Evolutionary conservation across 495 filamentous ascomycete genomes (phyloP).

Genomic region (Lophiotrema nucula): DNA sequence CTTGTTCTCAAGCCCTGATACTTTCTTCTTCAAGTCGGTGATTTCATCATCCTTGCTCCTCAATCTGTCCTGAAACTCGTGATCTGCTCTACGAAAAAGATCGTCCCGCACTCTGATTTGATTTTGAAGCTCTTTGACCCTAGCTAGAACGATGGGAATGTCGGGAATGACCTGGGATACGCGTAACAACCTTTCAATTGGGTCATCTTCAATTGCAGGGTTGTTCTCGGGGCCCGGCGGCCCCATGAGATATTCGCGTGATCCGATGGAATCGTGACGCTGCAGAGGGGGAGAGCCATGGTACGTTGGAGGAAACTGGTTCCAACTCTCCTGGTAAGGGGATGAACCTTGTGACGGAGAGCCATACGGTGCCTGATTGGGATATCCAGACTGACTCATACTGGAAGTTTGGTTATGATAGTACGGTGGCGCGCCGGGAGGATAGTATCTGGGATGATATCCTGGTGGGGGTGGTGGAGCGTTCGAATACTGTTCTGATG

Average conservation of each 20-base stretch:
- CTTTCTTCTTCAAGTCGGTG: slow-evolving; percentile 27
- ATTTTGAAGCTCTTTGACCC: slow-evolving; percentile 34
- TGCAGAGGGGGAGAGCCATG: slow-evolving; percentile 25
- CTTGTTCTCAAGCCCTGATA: slow-evolving; percentile 23
- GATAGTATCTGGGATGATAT: slow-evolving; percentile 30
- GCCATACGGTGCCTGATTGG: slow-evolving; percentile 14
- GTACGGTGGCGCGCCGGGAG: slow-evolving; percentile 26
- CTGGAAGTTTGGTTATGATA: slow-evolving; percentile 18
- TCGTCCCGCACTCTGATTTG: slow-evolving; percentile 35
- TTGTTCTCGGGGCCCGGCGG: slow-evolving; percentile 16
- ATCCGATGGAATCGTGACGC: slow-evolving; percentile 31
- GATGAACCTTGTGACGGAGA: slow-evolving; percentile 28
- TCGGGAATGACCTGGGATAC: slow-evolving; percentile 37
- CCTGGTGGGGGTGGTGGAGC: slow-evolving; percentile 22
- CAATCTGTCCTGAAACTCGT: slow-evolving; percentile 33
- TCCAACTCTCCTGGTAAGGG: slow-evolving; percentile 29
- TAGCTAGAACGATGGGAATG: slow-evolving; percentile 33
- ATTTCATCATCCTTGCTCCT: slow-evolving; percentile 36
- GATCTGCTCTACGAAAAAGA: slow-evolving; percentile 25
- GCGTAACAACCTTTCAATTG: slow-evolving; percentile 26
- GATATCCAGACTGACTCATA: slow-evolving; percentile 29
- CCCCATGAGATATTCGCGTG: slow-evolving; percentile 18
- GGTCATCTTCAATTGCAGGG: slow-evolving; percentile 30
- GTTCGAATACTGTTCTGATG: slow-evolving; percentile 26
- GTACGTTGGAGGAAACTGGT: slow-evolving; percentile 19